Evolutionary conservation across 768 basidiomycete species (phyloP).

Genomic region (Kwoniella dejecticola): DNA sequence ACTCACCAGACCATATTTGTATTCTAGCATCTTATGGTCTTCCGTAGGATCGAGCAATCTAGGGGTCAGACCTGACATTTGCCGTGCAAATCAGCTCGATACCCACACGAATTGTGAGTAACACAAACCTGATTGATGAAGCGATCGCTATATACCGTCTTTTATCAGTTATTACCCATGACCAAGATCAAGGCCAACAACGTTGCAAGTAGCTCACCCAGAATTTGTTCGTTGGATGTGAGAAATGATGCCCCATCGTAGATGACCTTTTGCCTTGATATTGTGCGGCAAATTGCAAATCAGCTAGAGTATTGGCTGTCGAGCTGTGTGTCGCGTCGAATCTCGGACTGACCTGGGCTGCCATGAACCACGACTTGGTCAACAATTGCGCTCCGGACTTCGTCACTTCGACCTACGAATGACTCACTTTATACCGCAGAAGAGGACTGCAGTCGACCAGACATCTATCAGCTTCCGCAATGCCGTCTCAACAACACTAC

Average conservation of each 20-base stretch:
- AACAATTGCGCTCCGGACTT: background rate
- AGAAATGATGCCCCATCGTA: conserved; percentile 74
- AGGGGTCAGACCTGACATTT: conserved; percentile 63
- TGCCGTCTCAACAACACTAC: background rate
- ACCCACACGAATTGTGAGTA: background rate
- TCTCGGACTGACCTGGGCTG: background rate
- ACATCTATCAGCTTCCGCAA: background rate
- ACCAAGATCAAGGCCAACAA: background rate
- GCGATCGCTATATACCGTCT: conserved; percentile 57
- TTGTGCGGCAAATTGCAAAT: no score
- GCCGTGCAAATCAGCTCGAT: background rate
- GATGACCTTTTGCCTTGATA: conserved; percentile 65
- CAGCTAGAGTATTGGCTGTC: background rate
- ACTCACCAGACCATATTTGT: conserved; percentile 69
- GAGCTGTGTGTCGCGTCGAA: background rate
- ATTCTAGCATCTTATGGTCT: conserved; percentile 65
- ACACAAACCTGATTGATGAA: conserved; percentile 65
- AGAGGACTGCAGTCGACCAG: conserved; percentile 63
- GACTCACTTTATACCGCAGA: conserved; percentile 81
- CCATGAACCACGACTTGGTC: background rate
- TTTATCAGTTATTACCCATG: background rate
- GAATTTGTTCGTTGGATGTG: conserved; percentile 78
- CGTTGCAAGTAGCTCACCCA: conserved; percentile 58
- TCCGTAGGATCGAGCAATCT: conserved; percentile 62
- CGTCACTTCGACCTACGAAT: background rate